Conservation (phyloP, 768 basidiomycete species). For the Pisolithus orientalis region DNA sequence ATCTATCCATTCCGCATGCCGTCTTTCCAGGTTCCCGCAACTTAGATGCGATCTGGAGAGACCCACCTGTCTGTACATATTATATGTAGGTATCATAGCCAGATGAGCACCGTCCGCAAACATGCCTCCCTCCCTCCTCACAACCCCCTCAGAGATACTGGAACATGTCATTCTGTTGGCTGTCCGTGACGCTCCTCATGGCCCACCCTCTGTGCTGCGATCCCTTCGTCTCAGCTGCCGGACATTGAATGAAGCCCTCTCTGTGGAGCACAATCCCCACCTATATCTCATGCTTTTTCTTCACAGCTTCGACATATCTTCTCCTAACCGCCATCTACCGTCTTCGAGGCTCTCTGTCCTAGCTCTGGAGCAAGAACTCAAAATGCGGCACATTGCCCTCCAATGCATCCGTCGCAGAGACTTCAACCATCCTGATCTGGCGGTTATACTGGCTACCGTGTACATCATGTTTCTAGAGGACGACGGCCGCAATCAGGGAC, state of each 20-base stretch:
- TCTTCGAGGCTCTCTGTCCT: constrained; percentile 18
- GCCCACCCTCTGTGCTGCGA: constrained; percentile 29
- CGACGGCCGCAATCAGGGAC: constrained; percentile 42
- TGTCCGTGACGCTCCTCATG: constrained; percentile 21
- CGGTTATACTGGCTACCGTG: constrained; percentile 44
- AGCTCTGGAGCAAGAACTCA: constrained; percentile 39
- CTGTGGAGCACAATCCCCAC: constrained; percentile 21
- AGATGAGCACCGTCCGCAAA: constrained; percentile 11
- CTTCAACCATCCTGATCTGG: constrained; percentile 31
- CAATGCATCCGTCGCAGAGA: constrained; percentile 36
- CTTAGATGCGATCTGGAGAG: constrained; percentile 16
- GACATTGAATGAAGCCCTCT: constrained; percentile 21
- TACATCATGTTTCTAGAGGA: constrained; percentile 57
- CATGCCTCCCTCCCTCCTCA: constrained; percentile 29
- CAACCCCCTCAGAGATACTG: constrained; percentile 29
- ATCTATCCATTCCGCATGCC: constrained; percentile 22
- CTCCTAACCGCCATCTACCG: constrained; percentile 35
- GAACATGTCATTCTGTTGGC: constrained; percentile 31
- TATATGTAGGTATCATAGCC: constrained; percentile 8
- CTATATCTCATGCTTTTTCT: constrained; percentile 37
- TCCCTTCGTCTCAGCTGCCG: constrained; percentile 30
- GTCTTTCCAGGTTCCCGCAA: constrained; percentile 5
- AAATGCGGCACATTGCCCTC: constrained; percentile 39
- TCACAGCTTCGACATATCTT: constrained; percentile 43
- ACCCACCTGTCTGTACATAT: constrained; percentile 21